Conservation (phyloP, 2,329 filamentous ascomycete species). For the Penicillium oxalicum region DNA sequence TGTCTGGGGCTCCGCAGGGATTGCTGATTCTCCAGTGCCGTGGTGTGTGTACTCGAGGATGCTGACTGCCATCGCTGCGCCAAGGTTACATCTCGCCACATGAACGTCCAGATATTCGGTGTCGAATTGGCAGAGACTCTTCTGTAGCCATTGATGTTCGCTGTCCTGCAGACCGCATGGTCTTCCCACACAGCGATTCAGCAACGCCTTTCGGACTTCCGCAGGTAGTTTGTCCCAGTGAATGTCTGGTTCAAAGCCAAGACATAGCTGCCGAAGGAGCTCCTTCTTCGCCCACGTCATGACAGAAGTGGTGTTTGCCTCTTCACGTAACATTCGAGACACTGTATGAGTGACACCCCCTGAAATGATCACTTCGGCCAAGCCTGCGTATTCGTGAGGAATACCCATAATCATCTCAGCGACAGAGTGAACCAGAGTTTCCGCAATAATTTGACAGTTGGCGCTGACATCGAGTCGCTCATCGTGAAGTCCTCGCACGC, state of each 20-base stretch:
- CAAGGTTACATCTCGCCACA: slow-evolving; percentile 46
- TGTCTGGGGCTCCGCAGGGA: slow-evolving; percentile 22
- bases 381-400: slow-evolving; percentile 33
- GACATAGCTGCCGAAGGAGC: slow-evolving; percentile 43
- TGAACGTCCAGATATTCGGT: slow-evolving; percentile 38
- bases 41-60: slow-evolving; percentile 29
- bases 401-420: slow-evolving; percentile 31
- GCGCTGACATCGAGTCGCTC: slow-evolving; percentile 29
- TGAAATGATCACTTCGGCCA: slow-evolving; percentile 31
- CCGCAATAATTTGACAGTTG: slow-evolving; percentile 36
- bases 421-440: slow-evolving; percentile 35
- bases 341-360: slow-evolving; percentile 31
- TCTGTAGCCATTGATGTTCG: slow-evolving; percentile 42
- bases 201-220: slow-evolving; percentile 42
- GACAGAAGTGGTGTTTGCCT: slow-evolving; percentile 35
- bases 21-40: slow-evolving; percentile 22
- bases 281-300: slow-evolving; percentile 41
- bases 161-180: slow-evolving; percentile 36
- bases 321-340: slow-evolving; percentile 29
- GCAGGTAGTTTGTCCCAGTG: slow-evolving; percentile 48
- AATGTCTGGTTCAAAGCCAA: slow-evolving; percentile 46
- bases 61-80: slow-evolving; percentile 34
- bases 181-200: slow-evolving; percentile 43
- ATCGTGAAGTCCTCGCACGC: slow-evolving; percentile 27
- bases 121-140: slow-evolving; percentile 34